Conservation (phyloP, 2,329 filamentous ascomycete species). For the Diplocarpon mali region DNA sequence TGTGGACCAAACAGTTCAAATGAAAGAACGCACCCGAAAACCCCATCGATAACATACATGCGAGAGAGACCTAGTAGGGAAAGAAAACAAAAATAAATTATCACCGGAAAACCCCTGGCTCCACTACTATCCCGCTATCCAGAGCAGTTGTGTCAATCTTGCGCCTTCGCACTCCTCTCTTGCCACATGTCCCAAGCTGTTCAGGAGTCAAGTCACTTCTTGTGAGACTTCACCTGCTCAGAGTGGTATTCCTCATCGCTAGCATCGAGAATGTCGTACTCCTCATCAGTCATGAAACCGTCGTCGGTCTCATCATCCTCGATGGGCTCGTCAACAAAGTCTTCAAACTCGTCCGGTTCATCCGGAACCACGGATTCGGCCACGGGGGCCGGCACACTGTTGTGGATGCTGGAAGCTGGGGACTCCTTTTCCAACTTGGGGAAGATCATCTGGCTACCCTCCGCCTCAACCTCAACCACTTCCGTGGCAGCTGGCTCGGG, state of each 20-base stretch:
- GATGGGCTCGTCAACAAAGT: constrained; percentile 44
- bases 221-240: constrained; percentile 32
- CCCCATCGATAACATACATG: constrained; percentile 2
- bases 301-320: constrained; percentile 52
- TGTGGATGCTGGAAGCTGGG: constrained; percentile 67
- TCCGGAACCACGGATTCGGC: constrained; percentile 41
- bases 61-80: constrained; percentile 5
- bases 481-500: constrained; percentile 27
- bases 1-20: no score
- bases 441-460: constrained; percentile 78
- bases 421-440: constrained; percentile 94
- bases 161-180: constrained; percentile 14
- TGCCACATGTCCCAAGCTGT: constrained; percentile 6
- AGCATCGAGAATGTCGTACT: constrained; percentile 94
- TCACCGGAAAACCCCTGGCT: constrained; percentile 16
- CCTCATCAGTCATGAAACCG: constrained; percentile 89
- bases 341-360: constrained; percentile 32
- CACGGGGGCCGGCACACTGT: constrained; percentile 38
- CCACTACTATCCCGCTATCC: constrained; percentile 20
- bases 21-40: no score
- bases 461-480: constrained; percentile 26
- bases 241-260: constrained; percentile 75
- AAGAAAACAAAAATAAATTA: constrained; percentile 10
- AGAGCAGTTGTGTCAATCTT: constrained; percentile 25
- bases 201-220: constrained; percentile 18